Evolutionary conservation across 331 rosid species (phyloP).

Genomic region (Stylosanthes scabra): DNA sequence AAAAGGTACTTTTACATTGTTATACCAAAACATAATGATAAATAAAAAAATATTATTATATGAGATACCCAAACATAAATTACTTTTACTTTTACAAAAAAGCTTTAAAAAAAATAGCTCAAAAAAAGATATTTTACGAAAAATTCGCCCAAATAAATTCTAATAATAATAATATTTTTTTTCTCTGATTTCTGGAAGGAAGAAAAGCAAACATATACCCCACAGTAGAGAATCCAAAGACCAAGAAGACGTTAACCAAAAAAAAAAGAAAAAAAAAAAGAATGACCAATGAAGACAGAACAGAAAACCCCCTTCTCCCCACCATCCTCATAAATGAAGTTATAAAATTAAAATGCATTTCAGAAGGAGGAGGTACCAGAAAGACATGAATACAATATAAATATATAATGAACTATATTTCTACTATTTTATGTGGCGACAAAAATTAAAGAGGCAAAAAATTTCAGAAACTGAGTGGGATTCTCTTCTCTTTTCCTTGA

Average conservation of each 20-base stretch:
- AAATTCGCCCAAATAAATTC: too few species aligned
- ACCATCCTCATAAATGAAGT: constrained; percentile 56
- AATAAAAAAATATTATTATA: too few species aligned
- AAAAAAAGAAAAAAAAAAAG: too few species aligned
- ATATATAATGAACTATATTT: too few species aligned
- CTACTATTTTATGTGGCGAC: constrained; percentile 44
- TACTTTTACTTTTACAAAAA: too few species aligned
- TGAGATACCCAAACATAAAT: too few species aligned
- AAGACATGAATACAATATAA: constrained; percentile 17
- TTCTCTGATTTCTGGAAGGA: background rate
- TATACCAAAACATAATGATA: too few species aligned
- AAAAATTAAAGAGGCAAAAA: constrained; percentile 38
- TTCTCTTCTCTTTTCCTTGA: constrained; percentile 43
- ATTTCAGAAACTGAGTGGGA: constrained; percentile 39
- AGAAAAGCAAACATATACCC: constrained; percentile 25
- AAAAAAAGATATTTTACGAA: too few species aligned
- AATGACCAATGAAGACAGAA: constrained; percentile 30
- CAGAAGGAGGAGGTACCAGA: constrained; percentile 12
- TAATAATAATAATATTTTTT: too few species aligned
- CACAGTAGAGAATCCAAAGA: constrained; percentile 35
- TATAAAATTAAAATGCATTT: background rate
- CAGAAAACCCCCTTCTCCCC: constrained; percentile 33
- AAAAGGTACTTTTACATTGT: too few species aligned
- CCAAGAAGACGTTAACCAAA: constrained; percentile 9
- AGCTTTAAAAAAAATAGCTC: too few species aligned